Evolutionary conservation across 1,139 yeast genomes (phyloP).

Genomic region (Suhomyces kunorum): DNA sequence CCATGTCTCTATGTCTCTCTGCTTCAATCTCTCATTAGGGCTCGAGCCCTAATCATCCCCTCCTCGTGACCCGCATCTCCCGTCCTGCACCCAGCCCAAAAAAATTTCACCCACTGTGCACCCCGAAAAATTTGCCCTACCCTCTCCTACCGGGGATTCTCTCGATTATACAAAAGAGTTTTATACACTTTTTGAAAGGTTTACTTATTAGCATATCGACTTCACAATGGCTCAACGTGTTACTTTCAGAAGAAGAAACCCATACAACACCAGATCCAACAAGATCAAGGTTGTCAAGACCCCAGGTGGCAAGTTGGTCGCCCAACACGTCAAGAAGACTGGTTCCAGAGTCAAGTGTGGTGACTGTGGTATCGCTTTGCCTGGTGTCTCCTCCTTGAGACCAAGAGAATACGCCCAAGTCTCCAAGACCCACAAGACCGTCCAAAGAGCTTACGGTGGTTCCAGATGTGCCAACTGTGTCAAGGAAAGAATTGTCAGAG

Average conservation of each 20-base stretch:
- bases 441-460: constrained; percentile 99
- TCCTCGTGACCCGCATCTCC: constrained; percentile 10
- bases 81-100: constrained; percentile 12
- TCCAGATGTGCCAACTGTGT: constrained; percentile 98
- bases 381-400: constrained; percentile 93
- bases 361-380: constrained; percentile 91
- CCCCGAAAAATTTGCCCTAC: constrained; percentile 15
- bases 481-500: constrained; percentile 98
- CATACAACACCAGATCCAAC: constrained; percentile 98
- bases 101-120: constrained; percentile 12
- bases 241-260: constrained; percentile 56
- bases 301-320: constrained; percentile 98
- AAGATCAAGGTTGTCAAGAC: constrained; percentile 99
- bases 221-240: constrained; percentile 52
- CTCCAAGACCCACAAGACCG: constrained; percentile 96
- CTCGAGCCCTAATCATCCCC: constrained; percentile 12
- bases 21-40: too few relatives aligned
- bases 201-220: constrained; percentile 21
- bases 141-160: constrained; percentile 2
- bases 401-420: constrained; percentile 96
- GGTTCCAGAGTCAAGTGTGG: constrained; percentile 98
- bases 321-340: constrained; percentile 94
- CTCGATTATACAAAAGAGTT: constrained; percentile 15
- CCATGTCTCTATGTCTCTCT: not conserved
- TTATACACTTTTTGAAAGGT: constrained; percentile 18